Evolutionary conservation across 2,329 filamentous ascomycete genomes (phyloP).

Genomic region (Fusarium compactum): DNA sequence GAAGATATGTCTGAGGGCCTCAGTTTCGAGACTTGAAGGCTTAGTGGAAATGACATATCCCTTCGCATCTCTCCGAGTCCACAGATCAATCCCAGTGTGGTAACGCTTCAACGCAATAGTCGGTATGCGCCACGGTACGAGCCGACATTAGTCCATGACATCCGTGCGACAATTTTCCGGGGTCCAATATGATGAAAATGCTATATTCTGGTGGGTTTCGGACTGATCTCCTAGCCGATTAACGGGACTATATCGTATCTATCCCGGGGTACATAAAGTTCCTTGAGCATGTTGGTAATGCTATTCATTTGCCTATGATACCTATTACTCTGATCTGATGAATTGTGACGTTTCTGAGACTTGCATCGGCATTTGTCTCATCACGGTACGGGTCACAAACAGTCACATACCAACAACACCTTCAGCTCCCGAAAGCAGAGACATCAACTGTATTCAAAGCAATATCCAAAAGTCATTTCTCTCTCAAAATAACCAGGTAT

Average conservation of each 20-base stretch:
- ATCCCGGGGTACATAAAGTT: no score
- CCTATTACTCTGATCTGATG: no score
- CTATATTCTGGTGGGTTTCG: no score
- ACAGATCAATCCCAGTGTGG: no score
- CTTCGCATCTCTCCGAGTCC: neutral
- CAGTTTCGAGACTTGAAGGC: neutral
- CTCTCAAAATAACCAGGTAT: no score
- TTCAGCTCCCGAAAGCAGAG: neutral
- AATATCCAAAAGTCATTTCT: neutral
- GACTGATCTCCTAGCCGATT: no score
- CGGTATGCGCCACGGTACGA: neutral
- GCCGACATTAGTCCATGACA: neutral
- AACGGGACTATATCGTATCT: no score
- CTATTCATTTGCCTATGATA: no score
- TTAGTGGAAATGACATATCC: neutral
- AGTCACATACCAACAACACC: neutral
- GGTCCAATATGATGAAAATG: no score
- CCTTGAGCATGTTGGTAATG: no score
- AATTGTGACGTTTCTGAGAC: neutral
- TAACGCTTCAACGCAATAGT: neutral
- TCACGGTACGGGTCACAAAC: neutral
- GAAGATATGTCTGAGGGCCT: neutral
- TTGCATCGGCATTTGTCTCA: neutral
- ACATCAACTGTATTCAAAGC: neutral
- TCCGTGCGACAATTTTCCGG: neutral